These are phyloP conservation scores for Trichoderma hamatum DNA, from an alignment of 2,329 filamentous ascomycete species.

Conservation along the genomic window DNA sequence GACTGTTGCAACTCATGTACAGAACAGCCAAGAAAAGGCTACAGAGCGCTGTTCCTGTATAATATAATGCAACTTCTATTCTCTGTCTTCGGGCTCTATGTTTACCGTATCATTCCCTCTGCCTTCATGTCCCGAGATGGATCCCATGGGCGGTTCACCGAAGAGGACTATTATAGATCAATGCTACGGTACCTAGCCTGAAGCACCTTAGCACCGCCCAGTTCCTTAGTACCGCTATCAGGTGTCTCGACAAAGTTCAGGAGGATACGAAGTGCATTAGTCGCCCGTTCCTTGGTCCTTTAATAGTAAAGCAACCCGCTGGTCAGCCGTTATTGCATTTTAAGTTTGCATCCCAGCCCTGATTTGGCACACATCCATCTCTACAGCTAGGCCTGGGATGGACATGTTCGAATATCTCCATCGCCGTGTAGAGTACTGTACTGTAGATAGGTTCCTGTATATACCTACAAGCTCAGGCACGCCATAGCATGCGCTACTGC, in stretches of 20 bases:
- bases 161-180: conserved; percentile 15
- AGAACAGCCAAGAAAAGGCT: not conserved
- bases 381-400: not conserved
- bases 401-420: not conserved
- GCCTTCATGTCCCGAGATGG: conserved; percentile 4
- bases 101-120: not conserved
- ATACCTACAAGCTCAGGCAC: not conserved
- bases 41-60: not conserved
- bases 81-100: not conserved
- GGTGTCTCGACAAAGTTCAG: not conserved
- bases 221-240: not conserved
- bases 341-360: not conserved
- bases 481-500: not conserved
- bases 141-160: not conserved
- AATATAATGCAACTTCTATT: not conserved
- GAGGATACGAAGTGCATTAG: not conserved
- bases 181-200: not conserved
- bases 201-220: not conserved
- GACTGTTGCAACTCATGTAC: not conserved
- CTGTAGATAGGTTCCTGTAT: not conserved
- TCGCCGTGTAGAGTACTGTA: not conserved
- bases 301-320: not conserved
- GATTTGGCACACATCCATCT: not conserved
- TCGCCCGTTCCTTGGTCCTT: not conserved
- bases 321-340: not conserved